These are phyloP conservation scores for Emmonsia crescens DNA, from an alignment of 2,329 filamentous ascomycete species.

Conservation along the genomic window DNA sequence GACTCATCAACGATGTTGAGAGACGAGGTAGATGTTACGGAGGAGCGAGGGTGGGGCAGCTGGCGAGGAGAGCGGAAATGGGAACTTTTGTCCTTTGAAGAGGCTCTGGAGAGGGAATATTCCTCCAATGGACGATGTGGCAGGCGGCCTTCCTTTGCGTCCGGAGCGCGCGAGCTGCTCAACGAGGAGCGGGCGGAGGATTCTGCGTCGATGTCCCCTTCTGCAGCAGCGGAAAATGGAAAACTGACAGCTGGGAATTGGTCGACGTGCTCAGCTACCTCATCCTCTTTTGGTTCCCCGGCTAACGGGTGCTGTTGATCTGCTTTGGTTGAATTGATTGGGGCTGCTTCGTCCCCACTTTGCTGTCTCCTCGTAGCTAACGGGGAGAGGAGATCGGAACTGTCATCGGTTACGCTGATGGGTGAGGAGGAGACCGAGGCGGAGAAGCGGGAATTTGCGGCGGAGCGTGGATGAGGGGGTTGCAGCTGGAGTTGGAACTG, in stretches of 20 bases:
- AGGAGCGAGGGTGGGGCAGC: slow-evolving; percentile 9
- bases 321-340: background rate
- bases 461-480: slow-evolving; percentile 16
- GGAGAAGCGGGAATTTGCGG: slow-evolving; percentile 6
- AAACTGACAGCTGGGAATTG: slow-evolving; percentile 3
- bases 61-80: slow-evolving; percentile 9
- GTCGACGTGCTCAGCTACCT: background rate
- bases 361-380: background rate
- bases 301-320: background rate
- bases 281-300: background rate
- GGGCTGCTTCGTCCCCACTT: background rate
- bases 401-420: slow-evolving; percentile 13
- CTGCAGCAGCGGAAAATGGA: background rate
- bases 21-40: slow-evolving; percentile 16
- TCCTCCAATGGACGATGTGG: background rate
- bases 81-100: slow-evolving; percentile 5
- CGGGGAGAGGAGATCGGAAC: slow-evolving; percentile 2
- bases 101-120: slow-evolving; percentile 13
- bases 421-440: slow-evolving; percentile 14
- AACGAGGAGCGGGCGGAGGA: slow-evolving; percentile 9
- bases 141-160: slow-evolving; percentile 4
- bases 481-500: slow-evolving; percentile 9
- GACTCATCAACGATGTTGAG: slow-evolving; percentile 22
- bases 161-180: slow-evolving; percentile 8
- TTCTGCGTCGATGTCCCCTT: slow-evolving; percentile 3